Conservation (phyloP, 2,329 filamentous ascomycete species). For the Aureobasidium subglaciale region DNA sequence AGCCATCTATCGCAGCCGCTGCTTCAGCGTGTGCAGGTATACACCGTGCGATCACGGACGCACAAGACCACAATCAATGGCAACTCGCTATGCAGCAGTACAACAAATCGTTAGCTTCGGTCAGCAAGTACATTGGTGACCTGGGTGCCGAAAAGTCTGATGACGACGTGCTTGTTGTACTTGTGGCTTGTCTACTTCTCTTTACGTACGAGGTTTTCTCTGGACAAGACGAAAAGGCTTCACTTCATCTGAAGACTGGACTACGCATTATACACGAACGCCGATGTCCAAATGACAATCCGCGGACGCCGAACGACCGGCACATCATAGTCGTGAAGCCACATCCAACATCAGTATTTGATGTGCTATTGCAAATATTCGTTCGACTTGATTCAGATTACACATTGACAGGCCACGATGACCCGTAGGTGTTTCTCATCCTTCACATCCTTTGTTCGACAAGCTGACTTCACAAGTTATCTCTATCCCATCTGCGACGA, state of each 20-base stretch:
- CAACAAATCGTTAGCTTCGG: neutral
- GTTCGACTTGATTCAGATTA: neutral
- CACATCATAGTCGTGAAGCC: neutral
- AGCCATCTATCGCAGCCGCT: neutral
- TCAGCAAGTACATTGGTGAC: neutral
- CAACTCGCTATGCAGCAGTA: constrained; percentile 1
- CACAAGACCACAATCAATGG: neutral
- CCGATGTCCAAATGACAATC: neutral
- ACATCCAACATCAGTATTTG: no score
- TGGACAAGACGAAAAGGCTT: neutral
- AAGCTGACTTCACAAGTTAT: neutral
- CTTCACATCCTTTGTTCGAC: no score
- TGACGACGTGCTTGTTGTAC: neutral
- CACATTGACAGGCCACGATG: neutral
- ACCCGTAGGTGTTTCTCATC: neutral
- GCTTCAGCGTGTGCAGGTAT: neutral
- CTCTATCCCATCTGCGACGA: neutral
- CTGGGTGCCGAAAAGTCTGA: neutral
- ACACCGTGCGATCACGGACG: neutral
- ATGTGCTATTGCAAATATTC: neutral
- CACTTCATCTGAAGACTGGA: neutral
- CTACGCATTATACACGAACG: constrained; percentile 1
- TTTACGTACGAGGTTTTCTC: neutral
- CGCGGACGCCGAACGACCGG: neutral
- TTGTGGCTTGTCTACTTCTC: neutral